phyloP scores from a whole-genome alignment of 2,329 filamentous ascomycete genomes.

The Pyrenochaeta sp. region DNA sequence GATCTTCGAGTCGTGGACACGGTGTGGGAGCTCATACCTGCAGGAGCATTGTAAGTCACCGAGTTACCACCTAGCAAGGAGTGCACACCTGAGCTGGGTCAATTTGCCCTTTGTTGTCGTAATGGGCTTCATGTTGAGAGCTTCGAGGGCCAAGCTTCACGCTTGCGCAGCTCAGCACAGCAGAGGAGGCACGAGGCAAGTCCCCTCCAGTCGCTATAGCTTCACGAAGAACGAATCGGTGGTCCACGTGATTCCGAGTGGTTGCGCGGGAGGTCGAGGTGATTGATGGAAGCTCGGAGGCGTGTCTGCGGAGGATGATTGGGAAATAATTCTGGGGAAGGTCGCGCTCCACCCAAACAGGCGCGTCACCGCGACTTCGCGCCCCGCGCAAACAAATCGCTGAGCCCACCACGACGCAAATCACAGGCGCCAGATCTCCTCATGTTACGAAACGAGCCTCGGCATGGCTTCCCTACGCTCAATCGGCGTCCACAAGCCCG shows the following conservation, averaged over 20 bases:
- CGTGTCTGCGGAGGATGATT: constrained; percentile 15
- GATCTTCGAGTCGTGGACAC: constrained; percentile 63
- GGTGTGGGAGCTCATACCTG: constrained; percentile 70
- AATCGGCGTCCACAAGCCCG: constrained; percentile 88
- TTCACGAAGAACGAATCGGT: too few species aligned
- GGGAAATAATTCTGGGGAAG: constrained; percentile 15
- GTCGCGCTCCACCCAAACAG: constrained; percentile 20
- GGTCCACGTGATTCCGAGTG: neutral
- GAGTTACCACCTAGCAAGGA: neutral
- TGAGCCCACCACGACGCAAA: constrained; percentile 13
- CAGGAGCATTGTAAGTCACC: constrained; percentile 12
- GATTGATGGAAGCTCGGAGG: constrained; percentile 19
- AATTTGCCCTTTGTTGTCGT: constrained; percentile 42
- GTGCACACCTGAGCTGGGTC: constrained; percentile 41
- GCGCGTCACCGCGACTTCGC: constrained; percentile 33
- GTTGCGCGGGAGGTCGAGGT: constrained; percentile 4
- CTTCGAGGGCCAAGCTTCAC: constrained; percentile 1
- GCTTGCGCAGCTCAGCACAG: too few species aligned
- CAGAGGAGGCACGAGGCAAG: too few species aligned
- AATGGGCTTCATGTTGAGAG: constrained; percentile 77
- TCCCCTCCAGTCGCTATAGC: too few species aligned
- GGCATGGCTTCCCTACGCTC: constrained; percentile 90
- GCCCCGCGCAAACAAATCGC: constrained; percentile 26
- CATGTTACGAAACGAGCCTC: constrained; percentile 42
- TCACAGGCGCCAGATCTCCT: constrained; percentile 19